phyloP scores from a whole-genome alignment of 2,329 filamentous ascomycete genomes.

The Verticillium isaacii region DNA sequence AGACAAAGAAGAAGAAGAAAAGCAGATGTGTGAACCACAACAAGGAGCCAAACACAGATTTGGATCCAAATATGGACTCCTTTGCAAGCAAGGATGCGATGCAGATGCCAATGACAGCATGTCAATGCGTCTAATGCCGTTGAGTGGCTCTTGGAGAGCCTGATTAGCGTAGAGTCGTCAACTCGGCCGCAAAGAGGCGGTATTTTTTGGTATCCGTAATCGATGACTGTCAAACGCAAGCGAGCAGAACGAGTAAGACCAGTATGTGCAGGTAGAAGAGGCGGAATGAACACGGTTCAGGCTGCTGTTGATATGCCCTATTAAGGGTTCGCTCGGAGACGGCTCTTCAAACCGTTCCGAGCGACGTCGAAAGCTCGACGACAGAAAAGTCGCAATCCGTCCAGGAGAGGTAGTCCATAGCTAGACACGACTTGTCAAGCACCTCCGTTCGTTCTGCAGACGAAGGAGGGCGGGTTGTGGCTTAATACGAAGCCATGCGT shows the following conservation, averaged over 20 bases:
- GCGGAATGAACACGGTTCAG: slow-evolving; percentile 9
- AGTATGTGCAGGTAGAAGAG: slow-evolving; percentile 13
- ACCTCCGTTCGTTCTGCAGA: background rate
- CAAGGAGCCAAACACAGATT: slow-evolving; percentile 14
- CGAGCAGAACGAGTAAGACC: slow-evolving; percentile 9
- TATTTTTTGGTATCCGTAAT: slow-evolving; percentile 4
- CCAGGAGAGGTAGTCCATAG: too few relatives aligned
- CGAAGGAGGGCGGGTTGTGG: background rate
- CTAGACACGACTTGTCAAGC: background rate
- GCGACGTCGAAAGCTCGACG: background rate
- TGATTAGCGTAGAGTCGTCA: slow-evolving; percentile 10
- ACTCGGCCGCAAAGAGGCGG: slow-evolving; percentile 6
- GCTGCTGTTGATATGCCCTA: slow-evolving; percentile 14
- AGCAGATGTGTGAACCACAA: slow-evolving; percentile 12
- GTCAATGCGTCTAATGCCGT: slow-evolving; percentile 21
- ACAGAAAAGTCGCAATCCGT: background rate
- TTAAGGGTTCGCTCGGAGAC: slow-evolving; percentile 4
- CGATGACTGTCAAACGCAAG: slow-evolving; percentile 7
- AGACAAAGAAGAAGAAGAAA: slow-evolving; percentile 11
- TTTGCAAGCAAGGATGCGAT: slow-evolving; percentile 15
- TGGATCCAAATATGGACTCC: slow-evolving; percentile 19
- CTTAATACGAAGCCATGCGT: slow-evolving; percentile 62
- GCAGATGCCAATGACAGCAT: slow-evolving; percentile 16
- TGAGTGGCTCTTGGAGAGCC: slow-evolving; percentile 9
- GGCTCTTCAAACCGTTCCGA: background rate